Evolutionary conservation across 1,284 basidiomycete species (phyloP), one percentile per base, ranked within the genome.

Genomic region (Heliocybe sulcata): DNA sequence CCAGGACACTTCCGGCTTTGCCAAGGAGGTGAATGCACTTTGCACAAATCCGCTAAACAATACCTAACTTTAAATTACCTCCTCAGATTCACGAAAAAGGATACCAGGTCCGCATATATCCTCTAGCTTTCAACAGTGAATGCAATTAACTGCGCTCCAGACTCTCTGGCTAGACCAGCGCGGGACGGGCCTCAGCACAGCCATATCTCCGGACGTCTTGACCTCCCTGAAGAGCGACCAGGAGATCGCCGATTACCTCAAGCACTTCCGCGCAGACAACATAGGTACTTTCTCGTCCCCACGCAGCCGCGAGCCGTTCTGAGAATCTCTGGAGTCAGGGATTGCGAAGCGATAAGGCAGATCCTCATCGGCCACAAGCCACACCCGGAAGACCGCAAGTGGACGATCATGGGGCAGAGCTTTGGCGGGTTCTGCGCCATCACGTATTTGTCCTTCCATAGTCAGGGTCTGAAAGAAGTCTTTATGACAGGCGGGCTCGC

Each of bases 121-220:
- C 8, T 25, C 47, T n/a, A n/a, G 12, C 29, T 31, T 42, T 16
- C 9, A 9, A 35, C 38, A 42, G 3, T 6, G 12, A 14, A 25
- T 6, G 20, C 11, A 6, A 49, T 23, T 50, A 12, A 42, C 16
- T 20, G 3, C 38, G 4, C 3, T 6, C 16, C 16, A 42, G 38
- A 42, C 38, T 16, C 19, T 42, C 3, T 42, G 78, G 3, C 61
- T 78, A 19, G 77, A 80, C 57, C 77, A 72, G 57, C 69, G 77
- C 33, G 78, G 78, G 29, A 80, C 78, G n/a, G 78, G 78, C 3
- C 60, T 78, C n/a, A 79, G 77, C 64, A 76, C 76, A 1, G 68
- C 73, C 2, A 68, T 80, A 23, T 72, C 72, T 14, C 67, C 71
- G 16, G 38, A 42, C 6, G 16, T 42, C 38, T n/a, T 42, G 38